Evolutionary conservation across 108 stramenopile genomes (phyloP).

Genomic region (Schizochytrium sp.): DNA sequence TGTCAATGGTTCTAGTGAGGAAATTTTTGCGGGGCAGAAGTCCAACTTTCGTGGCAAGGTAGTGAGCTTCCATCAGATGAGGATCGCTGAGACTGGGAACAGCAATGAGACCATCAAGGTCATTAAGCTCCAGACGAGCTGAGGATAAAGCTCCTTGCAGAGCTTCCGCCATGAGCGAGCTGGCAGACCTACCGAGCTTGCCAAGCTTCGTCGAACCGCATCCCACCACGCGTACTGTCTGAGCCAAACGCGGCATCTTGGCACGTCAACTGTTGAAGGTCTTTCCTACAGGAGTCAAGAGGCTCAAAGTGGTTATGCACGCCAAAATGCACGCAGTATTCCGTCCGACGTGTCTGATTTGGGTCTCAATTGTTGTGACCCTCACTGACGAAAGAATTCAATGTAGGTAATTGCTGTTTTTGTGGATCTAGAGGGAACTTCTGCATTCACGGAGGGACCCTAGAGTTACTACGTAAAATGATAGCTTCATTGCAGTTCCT

Average conservation of each 20-base stretch:
- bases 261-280: neutral
- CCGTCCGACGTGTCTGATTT: no score
- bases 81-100: conserved; percentile 68
- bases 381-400: no score
- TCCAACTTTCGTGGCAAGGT: conserved; percentile 69
- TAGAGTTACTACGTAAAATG: no score
- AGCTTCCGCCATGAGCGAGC: conserved; percentile 68
- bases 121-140: conserved; percentile 60
- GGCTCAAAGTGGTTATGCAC: no score
- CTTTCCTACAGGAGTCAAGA: no score
- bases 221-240: conserved; percentile 39
- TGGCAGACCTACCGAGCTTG: conserved; percentile 32
- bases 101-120: conserved; percentile 72
- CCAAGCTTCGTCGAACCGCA: conserved; percentile 37
- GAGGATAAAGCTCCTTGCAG: conserved; percentile 62
- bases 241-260: conserved; percentile 48
- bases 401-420: no score
- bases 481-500: no score
- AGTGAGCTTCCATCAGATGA: conserved; percentile 76
- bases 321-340: no score
- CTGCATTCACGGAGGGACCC: no score
- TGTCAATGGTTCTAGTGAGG: conserved; percentile 67
- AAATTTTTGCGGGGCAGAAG: conserved; percentile 62
- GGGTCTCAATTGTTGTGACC: no score
- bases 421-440: no score